Conservation (phyloP, 352 stramenopile genomes). For the Phytophthora crassamura region DNA sequence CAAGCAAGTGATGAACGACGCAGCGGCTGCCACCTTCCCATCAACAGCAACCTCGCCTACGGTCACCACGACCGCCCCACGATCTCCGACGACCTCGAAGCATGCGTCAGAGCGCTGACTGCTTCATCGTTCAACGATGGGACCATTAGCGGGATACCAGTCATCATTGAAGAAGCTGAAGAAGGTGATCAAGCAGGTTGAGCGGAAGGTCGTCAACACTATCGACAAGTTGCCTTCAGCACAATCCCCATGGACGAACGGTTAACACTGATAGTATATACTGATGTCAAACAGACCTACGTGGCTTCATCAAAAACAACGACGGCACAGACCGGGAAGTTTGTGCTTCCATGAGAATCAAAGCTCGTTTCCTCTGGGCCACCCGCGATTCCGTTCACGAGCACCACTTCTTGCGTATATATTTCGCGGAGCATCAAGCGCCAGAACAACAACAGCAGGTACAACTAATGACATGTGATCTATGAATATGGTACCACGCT, state of each 20-base stretch:
- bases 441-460: slow-evolving; percentile 1
- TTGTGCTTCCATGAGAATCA: neutral
- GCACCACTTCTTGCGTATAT: neutral
- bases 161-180: neutral
- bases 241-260: too few species aligned
- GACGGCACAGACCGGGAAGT: neutral
- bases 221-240: neutral
- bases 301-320: slow-evolving; percentile 1
- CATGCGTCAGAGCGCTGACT: neutral
- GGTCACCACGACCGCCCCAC: too few species aligned
- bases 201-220: neutral
- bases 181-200: neutral
- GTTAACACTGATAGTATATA: too few species aligned
- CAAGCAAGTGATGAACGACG: too few species aligned
- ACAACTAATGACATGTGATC: neutral
- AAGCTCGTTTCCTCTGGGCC: neutral
- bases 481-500: neutral
- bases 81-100: too few species aligned
- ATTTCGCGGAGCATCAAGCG: neutral
- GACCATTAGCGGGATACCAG: neutral
- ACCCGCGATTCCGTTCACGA: neutral
- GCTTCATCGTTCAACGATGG: too few species aligned
- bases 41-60: too few species aligned
- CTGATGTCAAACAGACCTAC: neutral
- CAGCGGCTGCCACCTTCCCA: too few species aligned